Evolutionary conservation across 1,284 basidiomycete genomes (phyloP), one percentile per base, ranked within the genome.

Genomic region (Tilletia caries): DNA sequence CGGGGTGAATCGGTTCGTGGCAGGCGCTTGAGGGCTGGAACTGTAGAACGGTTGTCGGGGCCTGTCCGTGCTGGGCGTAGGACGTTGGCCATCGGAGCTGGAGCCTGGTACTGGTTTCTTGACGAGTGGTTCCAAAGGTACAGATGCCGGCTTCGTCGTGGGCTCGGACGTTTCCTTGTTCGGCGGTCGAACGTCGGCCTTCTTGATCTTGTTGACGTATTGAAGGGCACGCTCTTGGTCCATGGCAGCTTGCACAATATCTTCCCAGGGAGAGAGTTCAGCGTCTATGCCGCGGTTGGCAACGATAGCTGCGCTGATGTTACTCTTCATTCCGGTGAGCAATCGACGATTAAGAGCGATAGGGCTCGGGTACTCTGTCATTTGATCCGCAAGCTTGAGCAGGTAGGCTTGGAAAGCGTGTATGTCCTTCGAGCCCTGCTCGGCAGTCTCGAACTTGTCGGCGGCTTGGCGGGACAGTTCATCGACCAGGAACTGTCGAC

Each of bases 361-460:
- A 3, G 54, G 54, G 27, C 54, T 58, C 6, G 54, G 54, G 27
- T 29, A 58, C 25, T 58, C 54, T 3, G 54, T 23, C 54, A 58
- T 58, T 58, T 58, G 54, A 25, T 58, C 54, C 10, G 54, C 54
- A 3, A 58, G 3, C 54, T 58, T 58, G 23, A 58, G 54, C 3
- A 58, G 27, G 20, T 27, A 58, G 27, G 54, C n/a, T 32, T 58
- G 54, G 27, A 58, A 58, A 25, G 54, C 54, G 25, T 58, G 54
- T 5, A 58, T 32, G 27, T 58, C 54, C 25, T 25, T 27, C 3
- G 54, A n/a, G n/a, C 54, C 54, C 27, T 58, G 54, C 8, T 58
- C 54, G 10, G 54, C 54, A 32, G 5, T 58, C 27, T 58, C 54
- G 20, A 58, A 58, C 54, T 32, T 58, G 54, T 58, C 54, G 54